phyloP scores from a whole-genome alignment of 2,329 filamentous ascomycete genomes.

The Penicillium italicum region DNA sequence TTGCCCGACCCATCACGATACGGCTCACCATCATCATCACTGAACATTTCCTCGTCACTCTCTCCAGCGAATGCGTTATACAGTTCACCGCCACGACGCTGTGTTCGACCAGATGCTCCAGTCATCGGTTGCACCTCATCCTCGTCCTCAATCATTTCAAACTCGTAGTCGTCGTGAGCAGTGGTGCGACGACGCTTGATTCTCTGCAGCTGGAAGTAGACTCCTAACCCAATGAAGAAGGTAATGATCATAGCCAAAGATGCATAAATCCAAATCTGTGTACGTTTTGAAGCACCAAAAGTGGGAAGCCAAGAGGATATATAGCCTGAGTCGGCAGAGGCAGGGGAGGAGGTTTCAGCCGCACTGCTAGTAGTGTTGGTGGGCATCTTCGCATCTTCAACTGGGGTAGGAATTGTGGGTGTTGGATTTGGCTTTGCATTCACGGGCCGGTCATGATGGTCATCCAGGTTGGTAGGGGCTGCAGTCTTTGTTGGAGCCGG shows the following conservation, averaged over 20 bases:
- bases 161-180: conserved; percentile 82
- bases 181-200: conserved; percentile 71
- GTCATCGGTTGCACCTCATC: conserved; percentile 52
- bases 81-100: conserved; percentile 73
- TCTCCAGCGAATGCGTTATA: conserved; percentile 98
- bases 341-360: conserved; percentile 21
- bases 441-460: conserved; percentile 63
- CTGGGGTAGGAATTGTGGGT: conserved; percentile 10
- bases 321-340: conserved; percentile 49
- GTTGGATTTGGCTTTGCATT: conserved; percentile 54
- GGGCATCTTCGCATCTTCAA: conserved; percentile 27
- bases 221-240: conserved; percentile 77
- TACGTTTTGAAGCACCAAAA: conserved; percentile 81
- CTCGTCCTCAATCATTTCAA: conserved; percentile 84
- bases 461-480: conserved; percentile 51
- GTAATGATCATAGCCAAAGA: conserved; percentile 76
- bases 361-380: conserved; percentile 24
- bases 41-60: conserved; percentile 69
- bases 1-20: conserved; percentile 33
- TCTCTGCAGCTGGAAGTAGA: conserved; percentile 76
- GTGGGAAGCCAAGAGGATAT: conserved; percentile 85
- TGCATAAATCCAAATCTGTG: conserved; percentile 91
- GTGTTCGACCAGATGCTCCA: conserved; percentile 50
- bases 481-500: conserved; percentile 47
- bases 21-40: conserved; percentile 39